Conservation (phyloP, 2,329 filamentous ascomycete species). For the Rhynchosporium secalis region DNA sequence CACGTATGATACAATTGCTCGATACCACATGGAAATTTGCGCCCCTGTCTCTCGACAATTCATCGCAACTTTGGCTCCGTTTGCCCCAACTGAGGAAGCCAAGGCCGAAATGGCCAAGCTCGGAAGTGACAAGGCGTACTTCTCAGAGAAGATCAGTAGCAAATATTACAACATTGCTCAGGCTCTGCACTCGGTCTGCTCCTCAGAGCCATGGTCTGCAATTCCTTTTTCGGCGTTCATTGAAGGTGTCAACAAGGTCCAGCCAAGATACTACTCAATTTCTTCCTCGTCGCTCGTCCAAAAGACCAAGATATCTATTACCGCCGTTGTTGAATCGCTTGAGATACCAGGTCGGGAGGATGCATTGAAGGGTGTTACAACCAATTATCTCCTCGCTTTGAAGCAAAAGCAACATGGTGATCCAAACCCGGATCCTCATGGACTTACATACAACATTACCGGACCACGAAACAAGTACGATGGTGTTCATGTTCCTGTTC, state of each 20-base stretch:
- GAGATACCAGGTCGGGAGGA: constrained; percentile 74
- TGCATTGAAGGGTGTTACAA: constrained; percentile 87
- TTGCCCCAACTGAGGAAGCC: constrained; percentile 79
- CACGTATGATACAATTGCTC: constrained; percentile 88
- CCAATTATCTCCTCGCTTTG: constrained; percentile 91
- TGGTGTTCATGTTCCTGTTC: constrained; percentile 90
- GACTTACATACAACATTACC: constrained; percentile 79
- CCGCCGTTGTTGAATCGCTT: constrained; percentile 87
- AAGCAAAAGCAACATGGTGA: constrained; percentile 97
- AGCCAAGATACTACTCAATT: constrained; percentile 98
- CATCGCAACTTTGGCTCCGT: constrained; percentile 80
- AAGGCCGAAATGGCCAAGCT: constrained; percentile 89
- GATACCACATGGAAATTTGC: constrained; percentile 97
- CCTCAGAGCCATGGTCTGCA: constrained; percentile 74
- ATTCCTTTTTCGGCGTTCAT: constrained; percentile 95
- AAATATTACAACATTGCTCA: constrained; percentile 89
- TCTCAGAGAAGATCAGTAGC: constrained; percentile 79
- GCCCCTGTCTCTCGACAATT: constrained; percentile 96
- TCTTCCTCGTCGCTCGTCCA: constrained; percentile 95
- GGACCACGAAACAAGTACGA: constrained; percentile 97
- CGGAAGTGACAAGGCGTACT: constrained; percentile 92
- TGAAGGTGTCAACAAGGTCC: constrained; percentile 90
- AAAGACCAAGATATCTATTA: constrained; percentile 92
- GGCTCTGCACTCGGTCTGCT: constrained; percentile 71
- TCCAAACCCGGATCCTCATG: constrained; percentile 75